Conservation (phyloP, 148 eudicot genomes). For the Fagopyrum tataricum region DNA sequence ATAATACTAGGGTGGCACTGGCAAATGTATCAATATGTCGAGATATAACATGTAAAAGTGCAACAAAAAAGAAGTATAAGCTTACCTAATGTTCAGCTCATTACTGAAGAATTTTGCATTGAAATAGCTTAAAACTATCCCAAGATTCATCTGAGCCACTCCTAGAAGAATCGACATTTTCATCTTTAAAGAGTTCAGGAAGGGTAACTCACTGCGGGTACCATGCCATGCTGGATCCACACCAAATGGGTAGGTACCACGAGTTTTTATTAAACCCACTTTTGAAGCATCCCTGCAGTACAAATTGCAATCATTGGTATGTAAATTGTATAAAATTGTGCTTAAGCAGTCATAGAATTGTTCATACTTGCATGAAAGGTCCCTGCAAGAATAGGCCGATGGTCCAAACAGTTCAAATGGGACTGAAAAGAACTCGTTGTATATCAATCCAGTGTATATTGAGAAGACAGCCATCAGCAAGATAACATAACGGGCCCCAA, state of each 20-base stretch:
- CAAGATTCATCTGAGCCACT: slow-evolving; percentile 84
- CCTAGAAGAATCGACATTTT: slow-evolving; percentile 90
- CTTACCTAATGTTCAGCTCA: slow-evolving; percentile 68
- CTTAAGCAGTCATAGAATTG: slow-evolving; percentile 1
- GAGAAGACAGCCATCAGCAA: slow-evolving; percentile 88
- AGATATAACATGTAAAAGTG: too few relatives aligned
- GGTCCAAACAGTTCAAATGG: slow-evolving; percentile 82
- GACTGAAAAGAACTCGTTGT: slow-evolving; percentile 85
- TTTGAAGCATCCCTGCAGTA: slow-evolving; percentile 65
- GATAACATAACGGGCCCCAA: slow-evolving; percentile 85
- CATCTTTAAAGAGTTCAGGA: slow-evolving; percentile 86
- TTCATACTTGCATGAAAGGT: slow-evolving; percentile 60
- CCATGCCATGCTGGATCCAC: slow-evolving; percentile 96
- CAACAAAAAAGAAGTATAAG: not conserved
- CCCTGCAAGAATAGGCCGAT: slow-evolving; percentile 80
- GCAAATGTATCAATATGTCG: too few relatives aligned
- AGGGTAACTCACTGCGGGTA: slow-evolving; percentile 80
- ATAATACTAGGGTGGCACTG: too few relatives aligned
- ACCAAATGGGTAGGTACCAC: slow-evolving; percentile 80
- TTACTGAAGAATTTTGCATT: slow-evolving; percentile 66
- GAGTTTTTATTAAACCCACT: slow-evolving; percentile 58
- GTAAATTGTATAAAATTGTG: not conserved
- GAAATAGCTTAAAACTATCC: slow-evolving; percentile 65
- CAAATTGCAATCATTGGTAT: not conserved
- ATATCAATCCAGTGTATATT: slow-evolving; percentile 76